phyloP scores from a whole-genome alignment of 2,329 filamentous ascomycete species.

The Xylaria sp. region DNA sequence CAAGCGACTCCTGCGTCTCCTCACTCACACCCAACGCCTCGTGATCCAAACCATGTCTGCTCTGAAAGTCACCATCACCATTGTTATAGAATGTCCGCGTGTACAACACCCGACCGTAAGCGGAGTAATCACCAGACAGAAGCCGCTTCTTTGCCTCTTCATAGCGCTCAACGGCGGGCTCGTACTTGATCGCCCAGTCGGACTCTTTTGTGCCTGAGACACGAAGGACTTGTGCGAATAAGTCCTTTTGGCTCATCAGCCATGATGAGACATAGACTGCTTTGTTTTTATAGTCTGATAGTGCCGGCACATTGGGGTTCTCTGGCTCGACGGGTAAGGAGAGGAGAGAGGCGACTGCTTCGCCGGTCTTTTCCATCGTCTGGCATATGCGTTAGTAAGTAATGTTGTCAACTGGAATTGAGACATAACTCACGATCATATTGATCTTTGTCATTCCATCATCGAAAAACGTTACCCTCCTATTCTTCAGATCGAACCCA shows the following conservation, averaged over 20 bases:
- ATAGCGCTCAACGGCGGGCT: conserved; percentile 44
- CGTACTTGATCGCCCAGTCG: conserved; percentile 55
- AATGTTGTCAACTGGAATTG: background rate
- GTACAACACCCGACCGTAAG: conserved; percentile 50
- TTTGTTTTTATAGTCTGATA: conserved; percentile 45
- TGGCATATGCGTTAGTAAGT: conserved; percentile 1
- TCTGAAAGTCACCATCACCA: conserved; percentile 38
- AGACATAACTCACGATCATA: conserved; percentile 42
- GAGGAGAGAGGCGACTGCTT: conserved; percentile 48
- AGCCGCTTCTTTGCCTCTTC: conserved; percentile 42
- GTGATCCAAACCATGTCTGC: conserved; percentile 43
- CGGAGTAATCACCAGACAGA: conserved; percentile 38
- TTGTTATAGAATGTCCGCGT: conserved; percentile 48
- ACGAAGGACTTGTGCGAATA: conserved; percentile 56
- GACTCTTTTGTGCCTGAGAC: conserved; percentile 51
- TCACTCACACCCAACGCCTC: conserved; percentile 48
- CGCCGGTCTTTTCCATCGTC: conserved; percentile 35
- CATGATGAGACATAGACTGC: conserved; percentile 52
- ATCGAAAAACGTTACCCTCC: conserved; percentile 44
- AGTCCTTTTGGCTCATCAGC: conserved; percentile 55
- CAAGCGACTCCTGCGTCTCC: conserved; percentile 46
- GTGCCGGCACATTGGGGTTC: conserved; percentile 32
- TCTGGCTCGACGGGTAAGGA: conserved; percentile 40
- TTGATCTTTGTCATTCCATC: conserved; percentile 53
- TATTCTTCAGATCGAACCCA: conserved; percentile 45